phyloP scores from a whole-genome alignment of 768 basidiomycete species.

The Russula foetens region DNA sequence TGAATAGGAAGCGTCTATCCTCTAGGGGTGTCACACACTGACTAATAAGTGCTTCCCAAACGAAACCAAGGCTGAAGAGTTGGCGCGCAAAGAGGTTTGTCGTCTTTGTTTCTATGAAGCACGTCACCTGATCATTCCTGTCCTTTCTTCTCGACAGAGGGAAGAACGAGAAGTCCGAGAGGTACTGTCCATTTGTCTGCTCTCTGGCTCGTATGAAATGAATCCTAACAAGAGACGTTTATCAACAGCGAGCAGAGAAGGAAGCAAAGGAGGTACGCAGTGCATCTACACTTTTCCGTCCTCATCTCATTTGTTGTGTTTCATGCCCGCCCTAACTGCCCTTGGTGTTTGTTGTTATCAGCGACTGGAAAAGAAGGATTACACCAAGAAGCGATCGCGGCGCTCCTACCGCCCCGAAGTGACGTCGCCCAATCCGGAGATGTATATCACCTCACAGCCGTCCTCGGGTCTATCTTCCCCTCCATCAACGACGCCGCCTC shows the following conservation, averaged over 20 bases:
- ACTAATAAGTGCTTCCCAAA: neutral
- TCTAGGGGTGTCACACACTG: neutral
- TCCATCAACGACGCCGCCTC: neutral
- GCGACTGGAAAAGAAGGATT: constrained; percentile 23
- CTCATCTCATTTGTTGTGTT: neutral
- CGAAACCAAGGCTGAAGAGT: constrained; percentile 62
- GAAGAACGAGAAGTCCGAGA: constrained; percentile 18
- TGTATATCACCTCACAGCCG: constrained; percentile 8
- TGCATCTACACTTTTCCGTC: constrained; percentile 4
- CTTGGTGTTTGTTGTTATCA: constrained; percentile 3
- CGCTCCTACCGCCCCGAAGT: constrained; percentile 7
- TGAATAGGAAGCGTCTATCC: constrained; percentile 21
- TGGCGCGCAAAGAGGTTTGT: constrained; percentile 51
- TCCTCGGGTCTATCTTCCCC: neutral
- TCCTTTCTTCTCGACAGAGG: constrained; percentile 8
- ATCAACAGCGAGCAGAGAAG: constrained; percentile 17
- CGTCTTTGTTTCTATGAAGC: constrained; percentile 4
- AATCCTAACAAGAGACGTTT: constrained; percentile 5
- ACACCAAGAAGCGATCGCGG: constrained; percentile 11
- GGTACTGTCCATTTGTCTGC: constrained; percentile 10
- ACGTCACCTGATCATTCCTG: constrained; percentile 15
- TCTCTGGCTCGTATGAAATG: neutral
- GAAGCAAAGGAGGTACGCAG: constrained; percentile 13
- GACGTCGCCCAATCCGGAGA: neutral
- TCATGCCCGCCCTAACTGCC: constrained; percentile 10